Evolutionary conservation across 495 filamentous ascomycete genomes (phyloP), one percentile per base, ranked within the genome.

Genomic region (Podospora australis): DNA sequence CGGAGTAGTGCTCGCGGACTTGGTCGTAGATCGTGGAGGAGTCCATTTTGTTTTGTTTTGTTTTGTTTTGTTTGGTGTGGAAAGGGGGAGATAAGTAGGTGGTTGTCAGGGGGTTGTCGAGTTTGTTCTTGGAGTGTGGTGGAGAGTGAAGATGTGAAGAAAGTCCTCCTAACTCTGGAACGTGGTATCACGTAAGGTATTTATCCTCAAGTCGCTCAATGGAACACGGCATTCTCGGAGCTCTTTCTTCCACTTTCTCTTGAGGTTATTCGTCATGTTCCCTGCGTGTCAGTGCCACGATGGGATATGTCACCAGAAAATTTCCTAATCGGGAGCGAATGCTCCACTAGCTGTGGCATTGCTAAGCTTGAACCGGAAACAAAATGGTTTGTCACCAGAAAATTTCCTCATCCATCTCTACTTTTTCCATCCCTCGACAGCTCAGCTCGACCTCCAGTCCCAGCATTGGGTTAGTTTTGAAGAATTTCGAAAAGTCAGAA

Each of bases 1-100:
- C 53, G 47, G 64, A 64, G 55, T 72, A 70, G 52, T 65, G 68
- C 44, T 68, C 50, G 46, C 63, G 39, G 16, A 74, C 69, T 42
- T 64, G 46, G 1, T 60, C 48, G 53, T 74, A 71, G 44, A 69
- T 63, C 13, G 54, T 29, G 30, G 62, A 23, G 21, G 63, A 41
- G 8, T 60, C 46, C 52, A 63, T 62, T n/a, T n/a, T n/a, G n/a
- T n/a, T n/a, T n/a, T n/a, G 46, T 47, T 0, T 46, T 34, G 46
- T 50, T 34, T 2, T n/a, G n/a, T n/a, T n/a, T n/a, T n/a, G 6
- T 30, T 6, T 30, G 26, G 26, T 6, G 26, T 30, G 26, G 6
- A 13, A 30, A 6, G 26, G 26, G 6, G 26, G 6, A 13, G 26
- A 30, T 30, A 30, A 30, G 26, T 6, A 30, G 6, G 26, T 30